These are phyloP conservation scores for Alternaria sp. DNA, from an alignment of 2,329 filamentous ascomycete species.

Conservation along the genomic window DNA sequence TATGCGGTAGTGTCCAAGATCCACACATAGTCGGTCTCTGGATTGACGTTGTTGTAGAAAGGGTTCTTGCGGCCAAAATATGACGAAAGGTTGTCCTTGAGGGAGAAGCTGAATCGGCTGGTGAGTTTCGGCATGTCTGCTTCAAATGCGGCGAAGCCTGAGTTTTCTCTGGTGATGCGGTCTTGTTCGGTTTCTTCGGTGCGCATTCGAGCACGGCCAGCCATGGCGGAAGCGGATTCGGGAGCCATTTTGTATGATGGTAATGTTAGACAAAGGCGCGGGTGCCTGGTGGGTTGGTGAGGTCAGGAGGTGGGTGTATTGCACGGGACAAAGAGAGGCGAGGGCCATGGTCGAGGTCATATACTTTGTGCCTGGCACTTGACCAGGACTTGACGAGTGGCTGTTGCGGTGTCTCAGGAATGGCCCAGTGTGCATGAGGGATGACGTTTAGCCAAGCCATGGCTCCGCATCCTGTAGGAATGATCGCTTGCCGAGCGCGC, in stretches of 20 bases:
- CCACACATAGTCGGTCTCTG: constrained; percentile 78
- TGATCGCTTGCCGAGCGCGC: constrained; percentile 9
- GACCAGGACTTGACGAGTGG: constrained; percentile 18
- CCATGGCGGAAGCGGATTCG: constrained; percentile 33
- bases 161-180: constrained; percentile 35
- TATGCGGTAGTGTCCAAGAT: constrained; percentile 89
- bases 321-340: constrained; percentile 38
- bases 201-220: constrained; percentile 37
- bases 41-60: constrained; percentile 57
- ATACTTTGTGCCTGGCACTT: constrained; percentile 24
- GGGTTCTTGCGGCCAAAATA: constrained; percentile 50
- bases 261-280: constrained; percentile 10
- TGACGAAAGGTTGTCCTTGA: constrained; percentile 49
- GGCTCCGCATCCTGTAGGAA: not conserved
- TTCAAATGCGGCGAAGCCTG: constrained; percentile 46
- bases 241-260: constrained; percentile 36
- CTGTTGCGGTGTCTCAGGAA: constrained; percentile 14
- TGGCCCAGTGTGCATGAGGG: constrained; percentile 16
- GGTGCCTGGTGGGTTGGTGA: constrained; percentile 30
- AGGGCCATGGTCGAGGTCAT: constrained; percentile 24
- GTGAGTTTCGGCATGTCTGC: constrained; percentile 44
- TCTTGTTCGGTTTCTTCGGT: constrained; percentile 44
- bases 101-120: constrained; percentile 42
- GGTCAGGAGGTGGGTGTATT: constrained; percentile 45
- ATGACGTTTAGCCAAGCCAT: constrained; percentile 17